Conservation (phyloP, 2,329 filamentous ascomycete species). For the Lasiodiplodia theobromae region DNA sequence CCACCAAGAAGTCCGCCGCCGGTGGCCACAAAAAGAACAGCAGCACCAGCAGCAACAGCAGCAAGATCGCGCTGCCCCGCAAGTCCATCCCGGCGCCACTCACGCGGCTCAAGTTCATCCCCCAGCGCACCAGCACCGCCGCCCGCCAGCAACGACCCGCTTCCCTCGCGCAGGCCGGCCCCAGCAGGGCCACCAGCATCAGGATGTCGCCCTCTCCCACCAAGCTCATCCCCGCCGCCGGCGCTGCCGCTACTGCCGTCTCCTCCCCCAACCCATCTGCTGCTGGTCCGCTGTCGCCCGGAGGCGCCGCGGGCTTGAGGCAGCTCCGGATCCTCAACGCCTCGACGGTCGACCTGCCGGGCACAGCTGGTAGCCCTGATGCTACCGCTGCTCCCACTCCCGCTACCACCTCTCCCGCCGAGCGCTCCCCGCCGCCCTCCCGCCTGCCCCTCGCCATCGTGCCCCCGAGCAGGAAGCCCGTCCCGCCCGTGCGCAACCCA, state of each 20-base stretch:
- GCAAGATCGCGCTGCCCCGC: conserved; percentile 6
- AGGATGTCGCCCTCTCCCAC: conserved; percentile 2
- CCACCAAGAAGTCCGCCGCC: neutral
- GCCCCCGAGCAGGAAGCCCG: neutral
- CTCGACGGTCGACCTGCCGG: conserved; percentile 9
- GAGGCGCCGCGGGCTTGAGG: neutral
- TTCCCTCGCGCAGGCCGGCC: conserved; percentile 14
- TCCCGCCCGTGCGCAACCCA: neutral
- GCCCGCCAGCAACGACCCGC: neutral
- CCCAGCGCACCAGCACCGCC: neutral
- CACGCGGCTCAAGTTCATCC: conserved; percentile 21
- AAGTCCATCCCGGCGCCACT: conserved; percentile 23
- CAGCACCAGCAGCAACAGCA: no score
- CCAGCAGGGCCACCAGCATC: neutral
- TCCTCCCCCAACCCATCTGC: neutral
- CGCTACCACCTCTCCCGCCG: neutral
- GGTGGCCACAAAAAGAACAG: neutral
- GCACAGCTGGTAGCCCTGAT: neutral
- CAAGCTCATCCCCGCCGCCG: neutral
- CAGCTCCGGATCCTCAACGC: conserved; percentile 23
- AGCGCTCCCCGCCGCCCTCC: neutral
- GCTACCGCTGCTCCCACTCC: neutral
- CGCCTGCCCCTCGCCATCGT: neutral
- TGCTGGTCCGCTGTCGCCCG: neutral
- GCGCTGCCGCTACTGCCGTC: neutral